A percentile compares a stretch with the other conserved stretches of the same genome.
Conservation (phyloP, 2,329 filamentous ascomycete genomes). For the Penicillium aurantiogriseum region DNA sequence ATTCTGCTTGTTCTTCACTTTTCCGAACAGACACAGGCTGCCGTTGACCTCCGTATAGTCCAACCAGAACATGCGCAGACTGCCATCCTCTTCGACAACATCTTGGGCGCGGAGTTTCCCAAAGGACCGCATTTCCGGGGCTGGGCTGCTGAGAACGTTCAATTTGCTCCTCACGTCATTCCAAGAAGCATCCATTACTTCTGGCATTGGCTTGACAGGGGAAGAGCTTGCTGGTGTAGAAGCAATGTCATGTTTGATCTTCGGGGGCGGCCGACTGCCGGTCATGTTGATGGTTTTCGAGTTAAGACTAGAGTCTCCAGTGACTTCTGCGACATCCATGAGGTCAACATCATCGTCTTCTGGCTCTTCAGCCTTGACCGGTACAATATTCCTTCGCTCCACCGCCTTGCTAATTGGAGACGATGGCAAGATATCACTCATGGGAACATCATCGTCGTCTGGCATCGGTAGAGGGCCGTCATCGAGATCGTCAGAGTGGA, state of each 20-base stretch:
- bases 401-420: conserved; percentile 80
- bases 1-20: conserved; percentile 85
- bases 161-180: conserved; percentile 81
- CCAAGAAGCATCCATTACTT: conserved; percentile 78
- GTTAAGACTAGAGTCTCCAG: conserved; percentile 62
- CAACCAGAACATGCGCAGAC: conserved; percentile 91
- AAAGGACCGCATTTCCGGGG: conserved; percentile 59
- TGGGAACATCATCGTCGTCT: conserved; percentile 74
- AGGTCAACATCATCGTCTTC: conserved; percentile 76
- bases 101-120: conserved; percentile 82
- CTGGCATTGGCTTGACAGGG: conserved; percentile 60
- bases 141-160: conserved; percentile 76
- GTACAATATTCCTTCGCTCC: conserved; percentile 62
- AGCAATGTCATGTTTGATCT: conserved; percentile 65
- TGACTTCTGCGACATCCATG: conserved; percentile 80
- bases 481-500: conserved; percentile 50
- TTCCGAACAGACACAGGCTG: conserved; percentile 89
- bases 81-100: conserved; percentile 91
- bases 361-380: conserved; percentile 61
- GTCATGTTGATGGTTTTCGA: conserved; percentile 78
- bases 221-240: conserved; percentile 76
- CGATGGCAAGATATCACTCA: conserved; percentile 82
- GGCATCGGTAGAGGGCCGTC: conserved; percentile 56
- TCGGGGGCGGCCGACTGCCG: conserved; percentile 74
- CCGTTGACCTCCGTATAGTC: conserved; percentile 94